Conservation (phyloP, 163 green algal species). For the Coccomyxa subellipsoidea region DNA sequence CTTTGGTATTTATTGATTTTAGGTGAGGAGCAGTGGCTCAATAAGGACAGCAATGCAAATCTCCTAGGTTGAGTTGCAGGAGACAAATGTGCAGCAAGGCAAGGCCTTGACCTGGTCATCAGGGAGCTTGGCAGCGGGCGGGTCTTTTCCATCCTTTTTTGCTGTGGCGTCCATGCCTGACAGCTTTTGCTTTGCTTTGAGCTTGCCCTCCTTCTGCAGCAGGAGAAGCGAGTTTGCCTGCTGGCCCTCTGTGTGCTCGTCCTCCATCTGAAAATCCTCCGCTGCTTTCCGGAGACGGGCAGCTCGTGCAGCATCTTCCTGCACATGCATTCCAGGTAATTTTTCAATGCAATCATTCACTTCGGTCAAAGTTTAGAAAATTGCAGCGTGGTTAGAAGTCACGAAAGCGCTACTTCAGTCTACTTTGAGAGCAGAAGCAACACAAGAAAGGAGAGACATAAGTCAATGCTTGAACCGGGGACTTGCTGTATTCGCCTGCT, state of each 20-base stretch:
- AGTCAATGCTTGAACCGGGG: too few species aligned
- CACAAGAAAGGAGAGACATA: too few species aligned
- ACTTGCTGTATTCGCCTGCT: too few species aligned
- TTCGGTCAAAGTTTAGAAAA: too few species aligned
- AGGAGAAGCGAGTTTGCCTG: conserved; percentile 66
- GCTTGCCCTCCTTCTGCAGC: conserved; percentile 42
- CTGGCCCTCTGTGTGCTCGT: conserved; percentile 59
- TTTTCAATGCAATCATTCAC: conserved; percentile 7
- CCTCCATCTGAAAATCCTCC: conserved; percentile 57
- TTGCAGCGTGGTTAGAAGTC: too few species aligned
- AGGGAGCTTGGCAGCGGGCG: not conserved
- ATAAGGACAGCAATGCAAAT: too few species aligned
- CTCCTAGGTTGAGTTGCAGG: too few species aligned
- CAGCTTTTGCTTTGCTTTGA: not conserved
- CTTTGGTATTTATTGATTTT: too few species aligned
- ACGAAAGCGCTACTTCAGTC: too few species aligned
- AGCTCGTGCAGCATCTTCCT: conserved; percentile 49
- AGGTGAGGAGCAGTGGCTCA: too few species aligned
- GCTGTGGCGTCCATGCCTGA: not conserved
- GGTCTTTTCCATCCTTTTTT: not conserved
- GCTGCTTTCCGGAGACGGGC: conserved; percentile 53
- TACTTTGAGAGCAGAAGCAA: too few species aligned
- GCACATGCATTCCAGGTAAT: conserved; percentile 2
- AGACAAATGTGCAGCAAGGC: too few species aligned
- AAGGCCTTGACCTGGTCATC: not conserved